Conservation (phyloP, 2,329 filamentous ascomycete species). For the Trichoderma citrinoviride region DNA sequence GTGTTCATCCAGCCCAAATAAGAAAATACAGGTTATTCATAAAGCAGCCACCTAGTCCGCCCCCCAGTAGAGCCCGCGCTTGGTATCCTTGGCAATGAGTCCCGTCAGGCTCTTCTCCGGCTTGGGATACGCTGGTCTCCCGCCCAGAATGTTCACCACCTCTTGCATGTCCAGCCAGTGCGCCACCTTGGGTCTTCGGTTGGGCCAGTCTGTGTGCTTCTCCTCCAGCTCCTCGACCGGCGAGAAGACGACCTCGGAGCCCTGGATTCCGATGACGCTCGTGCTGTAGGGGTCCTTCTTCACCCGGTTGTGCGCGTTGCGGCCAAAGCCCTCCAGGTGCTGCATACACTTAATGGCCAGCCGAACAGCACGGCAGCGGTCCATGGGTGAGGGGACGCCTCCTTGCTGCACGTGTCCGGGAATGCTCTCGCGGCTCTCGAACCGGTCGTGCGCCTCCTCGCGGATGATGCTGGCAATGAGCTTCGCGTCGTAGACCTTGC, state of each 20-base stretch:
- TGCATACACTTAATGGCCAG: conserved; percentile 93
- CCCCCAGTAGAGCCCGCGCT: conserved; percentile 46
- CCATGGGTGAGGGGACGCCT: conserved; percentile 90
- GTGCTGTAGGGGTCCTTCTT: conserved; percentile 70
- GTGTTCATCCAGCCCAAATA: background rate
- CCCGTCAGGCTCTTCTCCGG: conserved; percentile 53
- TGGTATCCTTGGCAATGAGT: conserved; percentile 57
- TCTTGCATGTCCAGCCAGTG: conserved; percentile 82
- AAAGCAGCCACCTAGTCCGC: background rate
- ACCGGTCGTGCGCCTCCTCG: conserved; percentile 86
- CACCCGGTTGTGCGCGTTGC: conserved; percentile 64
- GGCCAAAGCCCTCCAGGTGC: conserved; percentile 77
- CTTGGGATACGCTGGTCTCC: conserved; percentile 55
- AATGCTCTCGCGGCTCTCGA: conserved; percentile 88
- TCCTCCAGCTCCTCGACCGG: conserved; percentile 78
- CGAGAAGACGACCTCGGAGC: conserved; percentile 83
- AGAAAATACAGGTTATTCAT: background rate
- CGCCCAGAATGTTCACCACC: conserved; percentile 80
- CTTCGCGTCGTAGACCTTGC: conserved; percentile 84
- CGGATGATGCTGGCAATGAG: conserved; percentile 94
- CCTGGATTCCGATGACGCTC: conserved; percentile 87
- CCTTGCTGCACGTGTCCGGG: conserved; percentile 95
- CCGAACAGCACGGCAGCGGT: conserved; percentile 85
- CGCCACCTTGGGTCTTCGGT: conserved; percentile 76
- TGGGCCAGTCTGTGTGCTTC: conserved; percentile 88